Evolutionary conservation across 306 rosid species (phyloP).

Genomic region (Glycine soja): DNA sequence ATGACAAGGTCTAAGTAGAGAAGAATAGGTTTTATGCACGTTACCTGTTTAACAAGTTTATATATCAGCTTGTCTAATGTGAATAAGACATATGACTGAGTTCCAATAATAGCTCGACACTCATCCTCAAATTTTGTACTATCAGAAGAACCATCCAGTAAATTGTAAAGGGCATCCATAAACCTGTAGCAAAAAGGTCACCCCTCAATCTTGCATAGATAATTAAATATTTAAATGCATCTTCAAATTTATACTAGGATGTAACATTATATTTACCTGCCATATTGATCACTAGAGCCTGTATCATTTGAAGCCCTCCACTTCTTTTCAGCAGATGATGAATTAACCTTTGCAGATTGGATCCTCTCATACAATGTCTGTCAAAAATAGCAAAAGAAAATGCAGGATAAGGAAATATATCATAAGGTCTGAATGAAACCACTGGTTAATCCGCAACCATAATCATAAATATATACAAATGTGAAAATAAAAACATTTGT

Average conservation of each 20-base stretch:
- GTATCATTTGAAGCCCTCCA: conserved; percentile 86
- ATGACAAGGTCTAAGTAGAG: conserved; percentile 4
- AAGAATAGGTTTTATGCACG: conserved; percentile 8
- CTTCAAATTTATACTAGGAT: conserved; percentile 31
- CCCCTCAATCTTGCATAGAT: conserved; percentile 41
- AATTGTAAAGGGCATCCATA: conserved; percentile 90
- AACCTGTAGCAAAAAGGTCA: conserved; percentile 62
- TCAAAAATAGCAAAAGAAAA: conserved; percentile 44
- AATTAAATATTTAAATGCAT: conserved; percentile 23
- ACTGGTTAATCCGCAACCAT: conserved; percentile 13
- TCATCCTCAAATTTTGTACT: conserved; percentile 98
- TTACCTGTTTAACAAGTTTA: conserved; percentile 95
- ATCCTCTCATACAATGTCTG: conserved; percentile 96
- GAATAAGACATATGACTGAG: conserved; percentile 91
- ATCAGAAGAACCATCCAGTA: conserved; percentile 97
- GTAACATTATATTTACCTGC: conserved; percentile 59
- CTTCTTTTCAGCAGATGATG: conserved; percentile 90
- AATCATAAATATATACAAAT: conserved; percentile 17
- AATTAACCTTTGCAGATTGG: conserved; percentile 86
- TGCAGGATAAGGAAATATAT: conserved; percentile 16
- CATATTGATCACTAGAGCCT: conserved; percentile 75
- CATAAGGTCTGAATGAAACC: conserved; percentile 29
- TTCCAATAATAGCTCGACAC: conserved; percentile 96
- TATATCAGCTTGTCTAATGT: conserved; percentile 95
- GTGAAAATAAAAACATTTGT: conserved; percentile 44